Evolutionary conservation across 1,139 yeast species (phyloP), one percentile per base, ranked within the genome.

Genomic region (Taiozyma sp.): DNA sequence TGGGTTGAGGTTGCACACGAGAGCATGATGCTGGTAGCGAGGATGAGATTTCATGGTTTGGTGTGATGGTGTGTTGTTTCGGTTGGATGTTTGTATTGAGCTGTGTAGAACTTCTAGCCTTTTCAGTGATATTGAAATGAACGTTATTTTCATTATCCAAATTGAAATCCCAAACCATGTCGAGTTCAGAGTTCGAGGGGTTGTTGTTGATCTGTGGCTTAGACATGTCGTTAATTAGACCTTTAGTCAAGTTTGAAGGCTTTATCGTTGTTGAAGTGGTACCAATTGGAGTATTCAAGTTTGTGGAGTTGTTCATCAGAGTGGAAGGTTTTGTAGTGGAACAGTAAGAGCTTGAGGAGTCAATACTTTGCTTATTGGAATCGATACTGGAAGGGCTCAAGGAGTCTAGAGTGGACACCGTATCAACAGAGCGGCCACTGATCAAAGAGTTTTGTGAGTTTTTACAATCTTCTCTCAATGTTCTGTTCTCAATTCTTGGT

Each of bases 401-500:
- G 1, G 59, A 54, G 14, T 55, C 61, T 8, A 52, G 24, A 46
- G 54, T 52, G 29, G 45, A 16, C n/a, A n/a, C 16, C 9, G 45
- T 43, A 12, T 45, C 49, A 19, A 38, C 12, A 2, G 43, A 40
- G 13, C 19, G 28, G 4, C 30, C 39, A n/a, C 40, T 40, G 27
- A 52, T 44, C 27, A 47, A 41, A 5, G 45, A 36, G 7, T 39
- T 44, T 47, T 60, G 63, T 6, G 52, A 32, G 13, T 53, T 57
- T 46, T 57, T 61, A 42, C 60, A 60, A 36, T 56, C 54, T 45
- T 62, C 65, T 51, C 65, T 57, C 10, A 60, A 45, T 8, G 56
- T 56, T 51, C 65, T 54, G 46, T 62, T 62, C 48, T 62, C 65
- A 32, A 62, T 62, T 32, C 65, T 54, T 28, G 63, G 62, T 48